Conservation (phyloP, 306 rosid species). For the Cucurbita pepo region DNA sequence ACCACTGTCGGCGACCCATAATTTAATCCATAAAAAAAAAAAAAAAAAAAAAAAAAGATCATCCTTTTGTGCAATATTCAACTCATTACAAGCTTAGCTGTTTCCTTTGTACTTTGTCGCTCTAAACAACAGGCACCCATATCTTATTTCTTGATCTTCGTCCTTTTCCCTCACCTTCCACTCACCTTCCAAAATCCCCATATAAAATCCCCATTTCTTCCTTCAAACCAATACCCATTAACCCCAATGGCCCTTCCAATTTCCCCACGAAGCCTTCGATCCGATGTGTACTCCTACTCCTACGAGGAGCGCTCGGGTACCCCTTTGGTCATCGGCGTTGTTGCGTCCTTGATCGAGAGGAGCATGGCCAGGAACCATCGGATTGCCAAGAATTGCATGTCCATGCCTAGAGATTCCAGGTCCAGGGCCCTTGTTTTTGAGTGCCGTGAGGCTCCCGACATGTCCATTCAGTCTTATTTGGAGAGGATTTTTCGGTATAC, state of each 20-base stretch:
- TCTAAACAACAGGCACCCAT: conserved; percentile 25
- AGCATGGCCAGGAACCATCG: conserved; percentile 66
- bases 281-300: conserved; percentile 61
- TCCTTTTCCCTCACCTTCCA: conserved; percentile 24
- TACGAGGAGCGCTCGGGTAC: conserved; percentile 48
- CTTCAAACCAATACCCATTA: neutral
- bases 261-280: conserved; percentile 67
- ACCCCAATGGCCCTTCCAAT: conserved; percentile 4
- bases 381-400: conserved; percentile 32
- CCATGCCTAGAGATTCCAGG: neutral
- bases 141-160: conserved; percentile 12
- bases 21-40: neutral
- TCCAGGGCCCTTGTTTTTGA: conserved; percentile 25
- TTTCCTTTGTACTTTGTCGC: conserved; percentile 34
- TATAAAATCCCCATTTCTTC: conserved; percentile 26
- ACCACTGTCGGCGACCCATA: conserved; percentile 1
- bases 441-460: conserved; percentile 65
- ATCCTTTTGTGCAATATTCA: conserved; percentile 3
- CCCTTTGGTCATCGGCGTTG: conserved; percentile 61
- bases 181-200: conserved; percentile 46
- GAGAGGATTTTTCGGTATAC: conserved; percentile 89
- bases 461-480: conserved; percentile 52
- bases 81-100: conserved; percentile 39
- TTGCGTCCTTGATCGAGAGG: conserved; percentile 72
- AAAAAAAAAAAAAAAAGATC: neutral